Percentiles rank a stretch among this genome's conserved stretches.
Evolutionary conservation across 352 stramenopile species (phyloP).

Genomic region (Phytophthora kernoviae): DNA sequence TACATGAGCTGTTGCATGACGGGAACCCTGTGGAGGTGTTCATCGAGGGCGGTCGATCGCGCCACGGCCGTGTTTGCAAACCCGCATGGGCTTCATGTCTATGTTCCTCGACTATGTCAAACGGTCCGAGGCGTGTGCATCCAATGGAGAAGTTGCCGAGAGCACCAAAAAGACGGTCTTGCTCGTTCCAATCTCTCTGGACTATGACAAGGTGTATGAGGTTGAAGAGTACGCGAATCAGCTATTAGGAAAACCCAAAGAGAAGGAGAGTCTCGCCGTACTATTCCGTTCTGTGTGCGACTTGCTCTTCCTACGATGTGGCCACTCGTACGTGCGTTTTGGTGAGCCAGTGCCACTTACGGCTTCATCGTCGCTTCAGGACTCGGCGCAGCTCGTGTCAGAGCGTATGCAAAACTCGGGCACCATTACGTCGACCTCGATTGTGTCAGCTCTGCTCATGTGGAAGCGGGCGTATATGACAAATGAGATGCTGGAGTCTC

Average conservation of each 20-base stretch:
- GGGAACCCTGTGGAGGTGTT: slow-evolving; percentile 90
- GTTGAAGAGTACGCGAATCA: slow-evolving; percentile 88
- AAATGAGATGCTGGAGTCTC: slow-evolving; percentile 56
- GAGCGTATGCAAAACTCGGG: slow-evolving; percentile 77
- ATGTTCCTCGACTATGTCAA: slow-evolving; percentile 76
- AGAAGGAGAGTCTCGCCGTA: slow-evolving; percentile 75
- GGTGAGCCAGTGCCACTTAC: slow-evolving; percentile 70
- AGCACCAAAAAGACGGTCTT: slow-evolving; percentile 55
- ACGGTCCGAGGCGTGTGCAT: slow-evolving; percentile 4
- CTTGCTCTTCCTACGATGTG: slow-evolving; percentile 74
- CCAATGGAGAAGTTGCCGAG: slow-evolving; percentile 17
- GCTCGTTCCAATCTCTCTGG: slow-evolving; percentile 86
- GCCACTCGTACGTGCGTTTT: slow-evolving; percentile 88
- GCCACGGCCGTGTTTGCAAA: slow-evolving; percentile 79
- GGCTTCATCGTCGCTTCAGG: slow-evolving; percentile 46
- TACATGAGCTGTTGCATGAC: slow-evolving; percentile 81
- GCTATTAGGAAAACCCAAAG: slow-evolving; percentile 84
- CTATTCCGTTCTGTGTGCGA: slow-evolving; percentile 79
- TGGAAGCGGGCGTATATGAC: slow-evolving; percentile 73
- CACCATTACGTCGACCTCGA: slow-evolving; percentile 75
- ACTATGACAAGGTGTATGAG: slow-evolving; percentile 92
- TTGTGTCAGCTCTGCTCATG: slow-evolving; percentile 80
- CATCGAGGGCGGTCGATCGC: slow-evolving; percentile 85
- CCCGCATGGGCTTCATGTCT: slow-evolving; percentile 72
- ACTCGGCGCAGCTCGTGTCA: slow-evolving; percentile 55